phyloP scores from a whole-genome alignment of 768 basidiomycete genomes.

The Candolleomyces eurysporus region DNA sequence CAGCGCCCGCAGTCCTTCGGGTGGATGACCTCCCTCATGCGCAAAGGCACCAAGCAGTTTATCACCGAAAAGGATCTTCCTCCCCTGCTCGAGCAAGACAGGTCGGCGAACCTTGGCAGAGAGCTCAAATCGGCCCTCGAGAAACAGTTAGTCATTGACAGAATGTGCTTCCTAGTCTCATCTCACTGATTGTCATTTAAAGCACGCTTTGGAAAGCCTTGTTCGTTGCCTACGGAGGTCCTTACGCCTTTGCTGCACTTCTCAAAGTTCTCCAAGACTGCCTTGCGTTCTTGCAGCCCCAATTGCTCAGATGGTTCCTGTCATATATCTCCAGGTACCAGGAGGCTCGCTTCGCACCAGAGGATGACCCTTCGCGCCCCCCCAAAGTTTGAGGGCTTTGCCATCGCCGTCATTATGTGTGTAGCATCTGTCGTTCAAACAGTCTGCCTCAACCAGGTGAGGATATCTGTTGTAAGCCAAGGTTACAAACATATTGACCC shows the following conservation, averaged over 20 bases:
- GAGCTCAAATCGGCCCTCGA: conserved; percentile 58
- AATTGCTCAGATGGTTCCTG: conserved; percentile 77
- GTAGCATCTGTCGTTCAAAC: conserved; percentile 76
- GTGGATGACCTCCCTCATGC: conserved; percentile 85
- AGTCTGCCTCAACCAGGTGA: conserved; percentile 73
- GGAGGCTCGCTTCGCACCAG: conserved; percentile 35
- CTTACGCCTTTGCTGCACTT: conserved; percentile 57
- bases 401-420: conserved; percentile 80
- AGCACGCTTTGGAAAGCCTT: conserved; percentile 76
- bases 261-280: conserved; percentile 81
- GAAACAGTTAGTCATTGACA: conserved; percentile 51
- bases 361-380: conserved; percentile 24
- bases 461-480: conserved; percentile 4
- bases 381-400: conserved; percentile 63
- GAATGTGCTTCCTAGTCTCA: neutral
- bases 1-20: conserved; percentile 53
- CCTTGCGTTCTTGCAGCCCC: conserved; percentile 83
- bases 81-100: conserved; percentile 62
- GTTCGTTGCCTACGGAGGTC: conserved; percentile 73
- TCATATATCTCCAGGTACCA: conserved; percentile 82
- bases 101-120: conserved; percentile 64
- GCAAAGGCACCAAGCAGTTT: conserved; percentile 58
- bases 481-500: neutral
- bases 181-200: neutral
- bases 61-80: conserved; percentile 89